Percentiles rank a stretch among this genome's conserved stretches.
Evolutionary conservation across 768 basidiomycete species (phyloP).

Genomic region (Rhizopogon rudus): DNA sequence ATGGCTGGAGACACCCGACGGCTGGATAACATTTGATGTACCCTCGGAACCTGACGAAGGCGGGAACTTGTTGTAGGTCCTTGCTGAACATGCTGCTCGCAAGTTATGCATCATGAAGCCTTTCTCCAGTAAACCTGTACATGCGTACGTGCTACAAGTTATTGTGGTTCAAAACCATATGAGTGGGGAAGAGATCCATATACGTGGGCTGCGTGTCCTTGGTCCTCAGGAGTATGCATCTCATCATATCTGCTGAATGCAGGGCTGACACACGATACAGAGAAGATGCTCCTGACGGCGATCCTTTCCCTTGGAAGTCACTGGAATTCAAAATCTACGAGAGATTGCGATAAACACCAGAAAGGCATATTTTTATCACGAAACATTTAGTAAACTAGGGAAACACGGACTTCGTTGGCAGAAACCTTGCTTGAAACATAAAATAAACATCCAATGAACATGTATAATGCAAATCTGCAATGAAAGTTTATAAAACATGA

Average conservation of each 20-base stretch:
- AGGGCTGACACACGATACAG: slow-evolving; percentile 19
- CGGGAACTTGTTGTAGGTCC: slow-evolving; percentile 69
- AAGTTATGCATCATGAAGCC: neutral
- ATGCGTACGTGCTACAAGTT: slow-evolving; percentile 87
- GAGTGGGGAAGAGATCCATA: slow-evolving; percentile 99
- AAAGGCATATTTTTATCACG: neutral
- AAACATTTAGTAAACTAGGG: neutral
- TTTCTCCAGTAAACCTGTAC: slow-evolving; percentile 67
- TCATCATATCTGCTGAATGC: neutral
- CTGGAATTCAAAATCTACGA: slow-evolving; percentile 73
- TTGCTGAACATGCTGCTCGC: neutral
- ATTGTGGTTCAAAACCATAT: slow-evolving; percentile 91
- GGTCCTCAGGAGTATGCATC: slow-evolving; percentile 72
- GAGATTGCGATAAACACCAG: slow-evolving; percentile 51
- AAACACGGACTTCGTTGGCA: too few relatives aligned
- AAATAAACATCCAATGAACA: too few relatives aligned
- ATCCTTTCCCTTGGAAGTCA: slow-evolving; percentile 67
- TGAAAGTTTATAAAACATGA: too few relatives aligned
- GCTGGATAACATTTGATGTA: slow-evolving; percentile 88
- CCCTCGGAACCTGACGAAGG: slow-evolving; percentile 77
- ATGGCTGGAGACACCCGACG: slow-evolving; percentile 91
- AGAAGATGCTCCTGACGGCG: slow-evolving; percentile 49
- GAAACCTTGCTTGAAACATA: too few relatives aligned
- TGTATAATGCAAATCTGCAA: too few relatives aligned
- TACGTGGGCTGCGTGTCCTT: slow-evolving; percentile 83